A percentile compares a stretch with the other conserved stretches of the same genome.
Evolutionary conservation across 2,329 filamentous ascomycete species (phyloP).

Genomic region (Stromatinia cepivora): DNA sequence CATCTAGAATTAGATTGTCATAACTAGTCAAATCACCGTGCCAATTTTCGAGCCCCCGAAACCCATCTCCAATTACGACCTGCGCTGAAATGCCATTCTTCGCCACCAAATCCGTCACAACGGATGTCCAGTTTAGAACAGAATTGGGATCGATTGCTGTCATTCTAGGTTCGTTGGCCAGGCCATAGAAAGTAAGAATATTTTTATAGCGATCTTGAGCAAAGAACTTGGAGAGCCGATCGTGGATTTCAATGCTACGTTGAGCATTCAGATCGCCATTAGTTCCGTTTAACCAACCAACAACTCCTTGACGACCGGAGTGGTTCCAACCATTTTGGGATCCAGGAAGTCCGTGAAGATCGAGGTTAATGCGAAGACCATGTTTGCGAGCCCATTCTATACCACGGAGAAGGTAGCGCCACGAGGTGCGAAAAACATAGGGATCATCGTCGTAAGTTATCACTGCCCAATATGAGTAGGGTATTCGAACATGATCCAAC

Average conservation of each 20-base stretch:
- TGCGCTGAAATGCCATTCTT: slow-evolving; percentile 72
- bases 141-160: slow-evolving; percentile 61
- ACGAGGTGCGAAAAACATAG: slow-evolving; percentile 82
- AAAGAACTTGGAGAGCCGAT: slow-evolving; percentile 87
- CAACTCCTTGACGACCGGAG: slow-evolving; percentile 76
- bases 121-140: slow-evolving; percentile 77
- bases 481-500: slow-evolving; percentile 95
- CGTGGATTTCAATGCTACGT: slow-evolving; percentile 82
- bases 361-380: slow-evolving; percentile 87
- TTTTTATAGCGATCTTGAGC: slow-evolving; percentile 90
- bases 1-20: slow-evolving; percentile 81
- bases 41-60: slow-evolving; percentile 90
- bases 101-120: slow-evolving; percentile 71
- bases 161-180: slow-evolving; percentile 95
- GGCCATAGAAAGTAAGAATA: slow-evolving; percentile 86
- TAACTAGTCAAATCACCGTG: slow-evolving; percentile 74
- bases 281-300: slow-evolving; percentile 90
- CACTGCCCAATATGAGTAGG: slow-evolving; percentile 93
- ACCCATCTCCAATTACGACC: slow-evolving; percentile 90
- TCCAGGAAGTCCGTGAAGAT: slow-evolving; percentile 87
- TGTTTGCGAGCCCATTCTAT: slow-evolving; percentile 95
- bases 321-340: slow-evolving; percentile 99
- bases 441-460: slow-evolving; percentile 81
- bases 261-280: slow-evolving; percentile 76
- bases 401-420: slow-evolving; percentile 87